Evolutionary conservation across 495 filamentous ascomycete genomes (phyloP).

Genomic region (Penicillium steckii): DNA sequence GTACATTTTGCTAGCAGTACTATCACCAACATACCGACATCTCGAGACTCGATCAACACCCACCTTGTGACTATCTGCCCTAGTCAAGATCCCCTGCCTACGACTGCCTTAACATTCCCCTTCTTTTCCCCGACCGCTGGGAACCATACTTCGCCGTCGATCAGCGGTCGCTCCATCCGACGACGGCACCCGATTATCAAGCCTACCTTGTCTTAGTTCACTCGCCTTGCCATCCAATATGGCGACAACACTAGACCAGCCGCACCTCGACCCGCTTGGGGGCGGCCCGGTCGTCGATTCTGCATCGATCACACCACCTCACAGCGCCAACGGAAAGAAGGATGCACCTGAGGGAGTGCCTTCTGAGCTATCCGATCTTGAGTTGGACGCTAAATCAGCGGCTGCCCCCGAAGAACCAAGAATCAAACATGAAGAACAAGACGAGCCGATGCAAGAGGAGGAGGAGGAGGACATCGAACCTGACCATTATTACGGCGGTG

Average conservation of each 20-base stretch:
- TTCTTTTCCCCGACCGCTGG: conserved; percentile 48
- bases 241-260: conserved; percentile 36
- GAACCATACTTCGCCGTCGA: conserved; percentile 44
- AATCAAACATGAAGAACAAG: conserved; percentile 35
- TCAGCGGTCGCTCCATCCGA: conserved; percentile 49
- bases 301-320: conserved; percentile 45
- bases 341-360: conserved; percentile 42
- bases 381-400: conserved; percentile 37
- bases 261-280: conserved; percentile 26
- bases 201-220: conserved; percentile 9
- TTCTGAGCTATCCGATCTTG: conserved; percentile 47
- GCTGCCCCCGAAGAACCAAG: conserved; percentile 19
- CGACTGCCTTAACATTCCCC: not conserved
- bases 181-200: conserved; percentile 32
- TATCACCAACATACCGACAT: conserved; percentile 1
- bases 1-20: conserved; percentile 3
- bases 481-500: conserved; percentile 81
- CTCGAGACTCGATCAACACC: not conserved
- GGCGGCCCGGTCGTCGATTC: conserved; percentile 28
- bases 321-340: conserved; percentile 46
- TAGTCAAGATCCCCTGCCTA: not conserved
- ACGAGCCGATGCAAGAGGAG: conserved; percentile 27
- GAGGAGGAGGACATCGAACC: conserved; percentile 69
- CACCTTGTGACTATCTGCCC: too few species aligned
- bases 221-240: conserved; percentile 23